Percentiles rank a stretch among this genome's conserved stretches.
These are phyloP conservation scores for Termitomyces sp. DNA, from an alignment of 768 basidiomycete species.

Conservation along the genomic window DNA sequence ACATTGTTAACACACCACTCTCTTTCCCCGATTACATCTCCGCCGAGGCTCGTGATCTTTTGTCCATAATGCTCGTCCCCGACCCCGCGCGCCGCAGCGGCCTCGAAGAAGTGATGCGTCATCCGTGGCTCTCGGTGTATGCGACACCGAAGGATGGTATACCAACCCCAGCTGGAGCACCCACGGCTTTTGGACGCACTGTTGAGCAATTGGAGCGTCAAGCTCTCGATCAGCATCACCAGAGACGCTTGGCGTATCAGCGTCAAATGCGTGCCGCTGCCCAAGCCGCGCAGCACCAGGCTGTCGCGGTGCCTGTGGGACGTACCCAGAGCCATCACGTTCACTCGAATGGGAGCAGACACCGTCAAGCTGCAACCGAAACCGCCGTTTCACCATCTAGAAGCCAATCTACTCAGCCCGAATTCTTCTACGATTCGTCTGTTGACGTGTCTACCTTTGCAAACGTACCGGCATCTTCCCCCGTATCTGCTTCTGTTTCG, in stretches of 20 bases:
- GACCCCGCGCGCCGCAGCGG: slow-evolving; percentile 81
- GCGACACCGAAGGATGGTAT: slow-evolving; percentile 27
- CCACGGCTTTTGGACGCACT: slow-evolving; percentile 54
- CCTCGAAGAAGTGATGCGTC: slow-evolving; percentile 76
- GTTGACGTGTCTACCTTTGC: slow-evolving; percentile 43
- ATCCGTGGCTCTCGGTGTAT: slow-evolving; percentile 80
- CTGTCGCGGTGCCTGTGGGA: slow-evolving; percentile 22
- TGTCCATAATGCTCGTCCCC: slow-evolving; percentile 92
- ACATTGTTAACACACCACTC: slow-evolving; percentile 95
- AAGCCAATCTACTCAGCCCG: slow-evolving; percentile 63
- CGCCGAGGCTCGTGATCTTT: slow-evolving; percentile 73
- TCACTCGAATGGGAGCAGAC: slow-evolving; percentile 27
- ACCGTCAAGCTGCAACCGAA: slow-evolving; percentile 27
- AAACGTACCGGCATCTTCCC: slow-evolving; percentile 24
- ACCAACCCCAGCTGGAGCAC: slow-evolving; percentile 22
- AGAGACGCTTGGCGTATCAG: slow-evolving; percentile 80
- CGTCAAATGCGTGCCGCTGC: slow-evolving; percentile 67
- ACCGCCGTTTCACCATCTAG: slow-evolving; percentile 21
- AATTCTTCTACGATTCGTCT: slow-evolving; percentile 74
- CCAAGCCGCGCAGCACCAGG: slow-evolving; percentile 23
- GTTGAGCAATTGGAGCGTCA: slow-evolving; percentile 78
- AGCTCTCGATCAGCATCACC: slow-evolving; percentile 82
- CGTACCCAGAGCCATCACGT: slow-evolving; percentile 57
- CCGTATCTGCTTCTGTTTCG: slow-evolving; percentile 21
- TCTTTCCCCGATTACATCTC: slow-evolving; percentile 98